Conservation (phyloP, 106 monocot genomes). For the Agapanthus africanus region DNA sequence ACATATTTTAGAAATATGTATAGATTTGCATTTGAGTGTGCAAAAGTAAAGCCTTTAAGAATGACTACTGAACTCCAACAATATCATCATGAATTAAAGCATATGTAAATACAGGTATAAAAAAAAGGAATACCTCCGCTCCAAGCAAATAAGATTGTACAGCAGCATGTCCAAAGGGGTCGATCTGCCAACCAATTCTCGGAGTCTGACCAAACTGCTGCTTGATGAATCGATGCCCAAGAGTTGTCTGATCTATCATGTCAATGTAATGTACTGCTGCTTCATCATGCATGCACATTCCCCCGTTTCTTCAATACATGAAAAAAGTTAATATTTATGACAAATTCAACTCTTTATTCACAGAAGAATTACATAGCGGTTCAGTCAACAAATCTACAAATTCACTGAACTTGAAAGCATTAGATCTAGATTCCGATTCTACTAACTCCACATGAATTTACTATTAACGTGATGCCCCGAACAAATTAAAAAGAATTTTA, state of each 20-base stretch:
- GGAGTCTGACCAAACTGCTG: slow-evolving; percentile 75
- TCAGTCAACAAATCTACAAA: too few species aligned
- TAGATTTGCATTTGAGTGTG: not conserved
- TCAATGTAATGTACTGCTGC: slow-evolving; percentile 89
- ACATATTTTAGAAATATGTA: too few species aligned
- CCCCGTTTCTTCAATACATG: slow-evolving; percentile 71
- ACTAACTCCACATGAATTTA: too few species aligned
- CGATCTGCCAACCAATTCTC: slow-evolving; percentile 98
- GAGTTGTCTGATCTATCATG: slow-evolving; percentile 98
- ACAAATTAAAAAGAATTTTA: too few species aligned
- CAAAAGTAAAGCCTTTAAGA: not conserved
- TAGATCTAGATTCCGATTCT: not conserved
- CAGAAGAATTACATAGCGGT: not conserved
- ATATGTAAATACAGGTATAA: not conserved
- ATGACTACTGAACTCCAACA: not conserved
- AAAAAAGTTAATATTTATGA: not conserved
- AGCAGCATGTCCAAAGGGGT: slow-evolving; percentile 97
- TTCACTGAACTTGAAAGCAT: not conserved
- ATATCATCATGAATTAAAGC: not conserved
- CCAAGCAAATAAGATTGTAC: slow-evolving; percentile 94
- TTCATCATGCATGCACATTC: slow-evolving; percentile 99
- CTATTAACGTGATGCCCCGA: too few species aligned
- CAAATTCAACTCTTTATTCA: not conserved
- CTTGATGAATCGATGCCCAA: slow-evolving; percentile 84
- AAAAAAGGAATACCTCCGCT: slow-evolving; percentile 53